Percentiles rank a stretch among this genome's conserved stretches.
Conservation (phyloP, 192 early-diverging fungal species). For the Chytriomyces sp. region DNA sequence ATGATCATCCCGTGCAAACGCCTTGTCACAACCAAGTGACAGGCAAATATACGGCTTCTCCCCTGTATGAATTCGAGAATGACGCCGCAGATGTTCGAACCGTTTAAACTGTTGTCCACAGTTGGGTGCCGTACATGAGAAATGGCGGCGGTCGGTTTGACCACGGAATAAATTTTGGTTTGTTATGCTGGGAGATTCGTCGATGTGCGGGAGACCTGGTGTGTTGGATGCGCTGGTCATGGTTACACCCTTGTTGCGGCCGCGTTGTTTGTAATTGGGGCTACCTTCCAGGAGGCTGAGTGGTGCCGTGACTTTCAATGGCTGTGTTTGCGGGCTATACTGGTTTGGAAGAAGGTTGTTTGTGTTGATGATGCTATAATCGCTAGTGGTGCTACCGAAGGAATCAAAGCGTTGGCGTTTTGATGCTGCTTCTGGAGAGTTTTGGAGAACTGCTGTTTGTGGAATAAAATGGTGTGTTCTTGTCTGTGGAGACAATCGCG, state of each 20-base stretch:
- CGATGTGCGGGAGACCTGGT: conserved; percentile 4
- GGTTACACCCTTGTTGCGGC: conserved; percentile 40
- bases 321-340: background rate
- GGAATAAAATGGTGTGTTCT: conserved; percentile 22
- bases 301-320: conserved; percentile 5
- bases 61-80: conserved; percentile 70
- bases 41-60: conserved; percentile 68
- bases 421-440: background rate
- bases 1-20: conserved; percentile 70
- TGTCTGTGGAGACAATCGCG: background rate
- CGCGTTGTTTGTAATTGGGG: conserved; percentile 75
- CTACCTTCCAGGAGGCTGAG: conserved; percentile 66
- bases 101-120: conserved; percentile 69
- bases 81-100: conserved; percentile 77
- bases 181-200: background rate
- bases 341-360: conserved; percentile 47
- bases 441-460: background rate
- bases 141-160: conserved; percentile 39
- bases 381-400: background rate
- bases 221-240: background rate
- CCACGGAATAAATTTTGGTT: background rate
- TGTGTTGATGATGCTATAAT: conserved; percentile 6
- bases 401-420: conserved; percentile 5
- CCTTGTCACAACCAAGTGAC: conserved; percentile 57
- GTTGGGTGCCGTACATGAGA: conserved; percentile 31